These are phyloP conservation scores for Sanghuangporus sanghuang DNA, from an alignment of 1,284 basidiomycete genomes.

Conservation along the genomic window DNA sequence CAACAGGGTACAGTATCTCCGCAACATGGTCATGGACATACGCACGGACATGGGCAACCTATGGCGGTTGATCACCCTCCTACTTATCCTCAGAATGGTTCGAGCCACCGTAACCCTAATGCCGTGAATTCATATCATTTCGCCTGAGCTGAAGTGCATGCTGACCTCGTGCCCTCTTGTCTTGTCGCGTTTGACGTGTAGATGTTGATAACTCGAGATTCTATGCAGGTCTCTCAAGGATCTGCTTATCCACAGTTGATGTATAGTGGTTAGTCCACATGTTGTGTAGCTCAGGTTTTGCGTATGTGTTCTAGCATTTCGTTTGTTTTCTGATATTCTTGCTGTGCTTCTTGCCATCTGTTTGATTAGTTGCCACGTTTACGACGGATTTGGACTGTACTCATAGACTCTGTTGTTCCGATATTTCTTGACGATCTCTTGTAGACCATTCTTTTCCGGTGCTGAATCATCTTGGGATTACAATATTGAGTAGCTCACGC, in stretches of 20 bases:
- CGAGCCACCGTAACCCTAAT: not conserved
- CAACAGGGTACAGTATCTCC: not conserved
- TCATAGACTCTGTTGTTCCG: not conserved
- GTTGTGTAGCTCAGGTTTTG: too few species aligned
- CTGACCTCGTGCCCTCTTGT: not conserved
- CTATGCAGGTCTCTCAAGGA: not conserved
- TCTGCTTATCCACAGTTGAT: conserved; percentile 5
- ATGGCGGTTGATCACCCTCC: conserved; percentile 2
- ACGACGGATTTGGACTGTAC: not conserved
- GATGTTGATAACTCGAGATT: not conserved
- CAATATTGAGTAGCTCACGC: too few species aligned
- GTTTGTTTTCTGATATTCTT: too few species aligned
- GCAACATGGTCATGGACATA: not conserved
- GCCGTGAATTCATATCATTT: not conserved
- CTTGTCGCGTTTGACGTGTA: not conserved
- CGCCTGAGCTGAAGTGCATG: not conserved
- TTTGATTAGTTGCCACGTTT: not conserved
- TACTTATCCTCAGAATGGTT: conserved; percentile 1
- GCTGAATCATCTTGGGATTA: too few species aligned
- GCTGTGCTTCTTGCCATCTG: not conserved
- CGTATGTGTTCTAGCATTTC: too few species aligned
- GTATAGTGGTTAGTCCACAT: not conserved
- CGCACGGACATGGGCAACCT: not conserved
- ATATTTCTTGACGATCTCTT: not conserved
- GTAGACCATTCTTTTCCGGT: not conserved